Conservation (phyloP, 352 stramenopile genomes). For the Globisporangium viniferum region DNA sequence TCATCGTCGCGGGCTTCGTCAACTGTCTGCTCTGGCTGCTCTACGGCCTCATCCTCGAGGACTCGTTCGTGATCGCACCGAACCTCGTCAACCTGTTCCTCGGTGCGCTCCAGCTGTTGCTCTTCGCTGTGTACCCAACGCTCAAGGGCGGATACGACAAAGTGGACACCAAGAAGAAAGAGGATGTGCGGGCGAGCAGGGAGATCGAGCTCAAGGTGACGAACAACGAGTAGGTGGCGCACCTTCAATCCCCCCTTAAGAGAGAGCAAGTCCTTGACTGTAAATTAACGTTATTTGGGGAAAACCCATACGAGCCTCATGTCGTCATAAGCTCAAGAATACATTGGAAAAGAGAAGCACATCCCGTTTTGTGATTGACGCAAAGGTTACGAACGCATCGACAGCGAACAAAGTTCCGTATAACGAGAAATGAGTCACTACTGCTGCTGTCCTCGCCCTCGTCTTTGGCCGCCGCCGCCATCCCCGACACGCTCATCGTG, state of each 20-base stretch:
- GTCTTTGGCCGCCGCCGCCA: neutral
- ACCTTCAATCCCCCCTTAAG: neutral
- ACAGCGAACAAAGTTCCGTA: neutral
- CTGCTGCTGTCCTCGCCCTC: conserved; percentile 2
- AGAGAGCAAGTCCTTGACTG: neutral
- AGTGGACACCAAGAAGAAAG: conserved; percentile 17
- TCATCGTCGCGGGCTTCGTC: conserved; percentile 48
- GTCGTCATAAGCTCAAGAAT: neutral
- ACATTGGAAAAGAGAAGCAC: neutral
- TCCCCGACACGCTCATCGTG: neutral
- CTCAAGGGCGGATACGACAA: conserved; percentile 24
- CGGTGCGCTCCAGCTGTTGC: conserved; percentile 45
- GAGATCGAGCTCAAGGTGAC: conserved; percentile 11
- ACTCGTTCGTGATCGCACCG: conserved; percentile 58
- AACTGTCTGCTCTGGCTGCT: conserved; percentile 51
- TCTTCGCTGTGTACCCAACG: conserved; percentile 38
- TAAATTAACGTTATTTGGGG: neutral
- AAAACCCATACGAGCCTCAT: neutral
- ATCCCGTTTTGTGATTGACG: neutral
- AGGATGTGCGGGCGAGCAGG: neutral
- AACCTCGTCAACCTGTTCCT: conserved; percentile 63
- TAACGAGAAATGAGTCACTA: neutral
- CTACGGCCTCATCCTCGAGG: conserved; percentile 45
- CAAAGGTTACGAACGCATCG: neutral
- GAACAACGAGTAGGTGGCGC: neutral